Base-by-base conservation (phyloP, 306 rosid genomes). In the Quercus robur region DNA sequence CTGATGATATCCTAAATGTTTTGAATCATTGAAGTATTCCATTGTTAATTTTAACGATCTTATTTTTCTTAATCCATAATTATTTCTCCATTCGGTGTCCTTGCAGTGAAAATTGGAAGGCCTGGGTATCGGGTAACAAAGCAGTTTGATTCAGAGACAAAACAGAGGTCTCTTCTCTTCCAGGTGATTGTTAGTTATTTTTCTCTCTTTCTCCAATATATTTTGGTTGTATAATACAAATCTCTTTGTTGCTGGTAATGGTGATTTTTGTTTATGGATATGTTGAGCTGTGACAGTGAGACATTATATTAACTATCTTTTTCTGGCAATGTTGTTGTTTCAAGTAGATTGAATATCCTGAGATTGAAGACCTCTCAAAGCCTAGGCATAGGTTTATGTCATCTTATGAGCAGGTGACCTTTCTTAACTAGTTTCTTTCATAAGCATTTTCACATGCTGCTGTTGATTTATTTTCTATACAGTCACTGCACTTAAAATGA, bases 371-470 rank as follows among this genome's bases (percentile, higher is more conserved):
- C 84, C 89, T 86, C 7, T 76, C 91, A 2, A 95, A 90, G 87
- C 99, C 98, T 11, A 91, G 99, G 78, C 99, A 95, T 76, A 88
- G 97, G 6, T 93, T 95, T 85, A 93, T 95, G 99, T 95, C 99
- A 66, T 95, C 99, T 63, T 95, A 91, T 56, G 99, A 95, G 84
- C 99, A 95, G 94, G 99, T 93, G 15, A 35, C 28, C 71, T 44
- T 20, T 14, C 63, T 80, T 77, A 6, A 74, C 69, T 38, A 67
- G 58, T 68, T 31, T 1, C 20, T 31, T n/a, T 30, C 52, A 30
- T 64, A n/a, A 64, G 31, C 31, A 5, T 6, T 31, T 64, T 28
- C 70, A 30, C 70, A 30, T 30, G 12, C 23, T 64, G 31, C 41
- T 30, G 41, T 31, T 23, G 66, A 30, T 78, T 17, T 63, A 63